Evolutionary conservation across 2,329 filamentous ascomycete genomes (phyloP).

Genomic region (Pyrenophora tritici-repentis): DNA sequence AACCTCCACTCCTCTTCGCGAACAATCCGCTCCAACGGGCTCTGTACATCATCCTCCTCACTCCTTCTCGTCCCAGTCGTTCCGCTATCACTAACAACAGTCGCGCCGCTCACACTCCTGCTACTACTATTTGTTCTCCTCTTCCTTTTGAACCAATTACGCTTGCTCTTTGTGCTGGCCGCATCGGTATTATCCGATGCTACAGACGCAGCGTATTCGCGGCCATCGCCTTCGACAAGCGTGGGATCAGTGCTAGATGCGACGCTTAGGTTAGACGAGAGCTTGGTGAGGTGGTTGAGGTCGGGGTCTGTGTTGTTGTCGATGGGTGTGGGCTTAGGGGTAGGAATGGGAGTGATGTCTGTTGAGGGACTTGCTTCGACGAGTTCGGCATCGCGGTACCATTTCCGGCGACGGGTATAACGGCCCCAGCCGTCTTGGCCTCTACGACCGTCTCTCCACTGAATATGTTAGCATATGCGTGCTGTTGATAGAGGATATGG

Average conservation of each 20-base stretch:
- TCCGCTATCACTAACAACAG: conserved; percentile 36
- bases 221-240: conserved; percentile 26
- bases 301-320: conserved; percentile 31
- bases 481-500: not conserved
- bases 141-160: conserved; percentile 46
- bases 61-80: conserved; percentile 40
- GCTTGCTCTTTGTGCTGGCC: conserved; percentile 39
- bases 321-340: conserved; percentile 43
- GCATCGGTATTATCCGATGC: conserved; percentile 34
- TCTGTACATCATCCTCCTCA: conserved; percentile 57
- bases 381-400: conserved; percentile 94
- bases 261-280: conserved; percentile 32
- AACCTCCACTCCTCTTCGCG: conserved; percentile 71
- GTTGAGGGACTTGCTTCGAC: conserved; percentile 68
- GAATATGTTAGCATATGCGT: conserved; percentile 15
- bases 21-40: conserved; percentile 56
- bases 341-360: conserved; percentile 52
- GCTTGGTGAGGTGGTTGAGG: conserved; percentile 26
- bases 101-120: conserved; percentile 38
- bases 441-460: conserved; percentile 89
- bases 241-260: conserved; percentile 31
- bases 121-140: conserved; percentile 33
- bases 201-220: conserved; percentile 33
- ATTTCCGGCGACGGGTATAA: conserved; percentile 91
- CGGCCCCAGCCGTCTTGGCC: conserved; percentile 90